Evolutionary conservation across 2,329 filamentous ascomycete genomes (phyloP).

Genomic region (Thermothelomyces thermophilus): DNA sequence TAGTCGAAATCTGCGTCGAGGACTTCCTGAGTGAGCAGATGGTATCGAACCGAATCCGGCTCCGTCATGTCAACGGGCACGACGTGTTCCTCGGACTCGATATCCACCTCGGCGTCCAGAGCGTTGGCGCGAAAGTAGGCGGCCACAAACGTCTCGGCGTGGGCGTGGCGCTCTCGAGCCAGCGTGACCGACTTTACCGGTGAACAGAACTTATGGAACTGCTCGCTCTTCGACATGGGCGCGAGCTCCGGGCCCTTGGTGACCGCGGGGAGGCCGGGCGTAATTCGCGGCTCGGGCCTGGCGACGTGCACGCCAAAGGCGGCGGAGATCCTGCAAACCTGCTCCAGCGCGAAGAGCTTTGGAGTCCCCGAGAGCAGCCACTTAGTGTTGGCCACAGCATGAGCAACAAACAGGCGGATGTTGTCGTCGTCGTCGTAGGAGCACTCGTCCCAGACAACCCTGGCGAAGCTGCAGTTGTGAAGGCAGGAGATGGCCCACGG

Average conservation of each 20-base stretch:
- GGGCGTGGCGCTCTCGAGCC: constrained; percentile 31
- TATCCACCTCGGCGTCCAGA: constrained; percentile 21
- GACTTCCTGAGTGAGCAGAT: constrained; percentile 14
- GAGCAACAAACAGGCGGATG: constrained; percentile 31
- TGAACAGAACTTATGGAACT: constrained; percentile 29
- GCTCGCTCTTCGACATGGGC: constrained; percentile 30
- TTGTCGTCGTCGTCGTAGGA: constrained; percentile 30
- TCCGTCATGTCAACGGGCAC: constrained; percentile 9
- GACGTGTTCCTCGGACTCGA: constrained; percentile 3
- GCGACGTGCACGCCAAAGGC: constrained; percentile 36
- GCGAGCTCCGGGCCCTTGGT: constrained; percentile 29
- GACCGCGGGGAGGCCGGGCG: constrained; percentile 32
- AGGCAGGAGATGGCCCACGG: constrained; percentile 24
- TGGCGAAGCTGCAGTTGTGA: constrained; percentile 34
- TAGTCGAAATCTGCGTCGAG: constrained; percentile 17
- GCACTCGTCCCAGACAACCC: constrained; percentile 39
- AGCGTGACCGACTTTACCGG: constrained; percentile 30
- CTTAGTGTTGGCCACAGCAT: constrained; percentile 30
- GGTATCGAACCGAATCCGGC: constrained; percentile 9
- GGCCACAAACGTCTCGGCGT: constrained; percentile 49
- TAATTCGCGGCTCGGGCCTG: constrained; percentile 29
- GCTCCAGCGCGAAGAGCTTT: constrained; percentile 31
- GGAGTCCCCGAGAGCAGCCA: constrained; percentile 42
- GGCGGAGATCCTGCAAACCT: constrained; percentile 32
- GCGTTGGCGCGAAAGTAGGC: constrained; percentile 47